phyloP scores from a whole-genome alignment of 75 land plant species.

The Picea sitchensis region DNA sequence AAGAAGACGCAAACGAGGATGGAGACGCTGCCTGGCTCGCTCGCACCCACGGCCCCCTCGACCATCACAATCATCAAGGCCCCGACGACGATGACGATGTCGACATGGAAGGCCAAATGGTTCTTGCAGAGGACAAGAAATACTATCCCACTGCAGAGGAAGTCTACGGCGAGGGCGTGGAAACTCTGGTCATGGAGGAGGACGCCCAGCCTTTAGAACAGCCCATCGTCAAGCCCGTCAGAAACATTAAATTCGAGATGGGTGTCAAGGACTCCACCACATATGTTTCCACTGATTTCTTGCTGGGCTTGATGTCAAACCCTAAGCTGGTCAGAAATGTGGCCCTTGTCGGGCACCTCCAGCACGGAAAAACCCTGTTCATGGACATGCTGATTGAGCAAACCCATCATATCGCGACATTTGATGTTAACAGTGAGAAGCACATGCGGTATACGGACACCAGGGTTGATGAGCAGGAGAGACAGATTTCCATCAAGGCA shows the following conservation, averaged over 20 bases:
- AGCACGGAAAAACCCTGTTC: constrained; percentile 93
- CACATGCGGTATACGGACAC: constrained; percentile 96
- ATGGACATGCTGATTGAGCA: constrained; percentile 99
- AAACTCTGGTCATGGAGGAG: constrained; percentile 98
- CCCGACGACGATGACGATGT: constrained; percentile 44
- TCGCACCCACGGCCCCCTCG: constrained; percentile 5
- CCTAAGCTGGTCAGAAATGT: constrained; percentile 83
- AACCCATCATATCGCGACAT: constrained; percentile 84
- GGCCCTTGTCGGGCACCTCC: constrained; percentile 88
- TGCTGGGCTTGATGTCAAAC: constrained; percentile 86
- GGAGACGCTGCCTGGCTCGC: constrained; percentile 19
- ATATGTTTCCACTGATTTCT: constrained; percentile 86
- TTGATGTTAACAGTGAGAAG: constrained; percentile 77
- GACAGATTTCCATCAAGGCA: constrained; percentile 93
- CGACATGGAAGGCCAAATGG: constrained; percentile 74
- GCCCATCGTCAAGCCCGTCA: constrained; percentile 92
- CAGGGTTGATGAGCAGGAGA: constrained; percentile 96
- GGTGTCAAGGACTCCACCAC: constrained; percentile 75
- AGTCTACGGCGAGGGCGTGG: constrained; percentile 95
- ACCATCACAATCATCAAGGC: background rate
- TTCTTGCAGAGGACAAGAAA: constrained; percentile 98
- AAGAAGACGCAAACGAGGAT: constrained; percentile 1
- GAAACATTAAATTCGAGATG: constrained; percentile 76
- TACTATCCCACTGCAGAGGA: constrained; percentile 98
- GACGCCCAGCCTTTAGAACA: constrained; percentile 91